Percentiles rank a stretch among this genome's conserved stretches.
These are phyloP conservation scores for Syncephalis plumigaleata DNA, from an alignment of 371 early-diverging fungal genomes.

Conservation along the genomic window DNA sequence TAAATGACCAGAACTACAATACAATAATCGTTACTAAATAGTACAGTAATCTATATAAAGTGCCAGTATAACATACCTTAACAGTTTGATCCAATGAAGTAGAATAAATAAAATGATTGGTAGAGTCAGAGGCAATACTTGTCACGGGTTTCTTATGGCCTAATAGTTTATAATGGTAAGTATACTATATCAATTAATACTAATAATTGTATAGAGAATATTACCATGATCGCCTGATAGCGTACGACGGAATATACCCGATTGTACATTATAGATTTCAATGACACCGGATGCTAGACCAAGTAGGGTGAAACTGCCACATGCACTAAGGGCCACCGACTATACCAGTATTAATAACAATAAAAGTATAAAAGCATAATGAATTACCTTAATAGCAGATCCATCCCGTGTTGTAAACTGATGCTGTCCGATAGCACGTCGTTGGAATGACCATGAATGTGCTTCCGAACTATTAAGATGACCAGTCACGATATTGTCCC, in stretches of 20 bases:
- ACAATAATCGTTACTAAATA: not conserved
- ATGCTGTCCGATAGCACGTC: constrained; percentile 55
- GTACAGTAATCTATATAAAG: not conserved
- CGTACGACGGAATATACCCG: constrained; percentile 54
- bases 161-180: not conserved
- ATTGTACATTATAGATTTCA: constrained; percentile 90
- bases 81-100: constrained; percentile 65
- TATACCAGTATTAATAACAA: too few relatives aligned
- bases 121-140: constrained; percentile 55
- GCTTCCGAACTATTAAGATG: constrained; percentile 55
- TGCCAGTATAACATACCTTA: constrained; percentile 23
- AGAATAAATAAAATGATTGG: constrained; percentile 53
- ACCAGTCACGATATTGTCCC: constrained; percentile 81
- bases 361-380: too few relatives aligned
- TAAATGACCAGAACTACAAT: constrained; percentile 63
- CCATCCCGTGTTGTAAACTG: constrained; percentile 38
- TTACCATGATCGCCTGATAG: constrained; percentile 25
- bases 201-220: too few relatives aligned
- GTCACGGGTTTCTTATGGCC: constrained; percentile 74
- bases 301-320: constrained; percentile 84
- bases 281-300: constrained; percentile 62
- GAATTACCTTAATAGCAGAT: constrained; percentile 30
- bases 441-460: constrained; percentile 67
- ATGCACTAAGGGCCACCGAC: constrained; percentile 56
- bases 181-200: too few relatives aligned